A percentile compares a stretch with the other conserved stretches of the same genome.
Evolutionary conservation across 2,329 filamentous ascomycete genomes (phyloP).

Genomic region (Xylaria sp.): DNA sequence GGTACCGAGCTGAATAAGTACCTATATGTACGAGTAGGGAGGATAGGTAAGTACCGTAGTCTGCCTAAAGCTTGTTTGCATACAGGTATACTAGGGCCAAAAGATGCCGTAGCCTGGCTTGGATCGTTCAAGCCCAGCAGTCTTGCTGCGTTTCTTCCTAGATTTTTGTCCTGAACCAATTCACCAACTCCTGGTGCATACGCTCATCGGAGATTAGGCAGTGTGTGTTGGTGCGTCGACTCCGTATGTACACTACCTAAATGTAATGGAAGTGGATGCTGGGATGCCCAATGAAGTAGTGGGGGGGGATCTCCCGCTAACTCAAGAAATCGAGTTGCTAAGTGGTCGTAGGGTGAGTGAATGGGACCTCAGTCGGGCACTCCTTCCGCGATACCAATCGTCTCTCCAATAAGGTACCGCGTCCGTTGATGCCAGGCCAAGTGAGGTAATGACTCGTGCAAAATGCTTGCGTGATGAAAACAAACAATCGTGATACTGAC

Average conservation of each 20-base stretch:
- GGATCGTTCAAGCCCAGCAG: not conserved
- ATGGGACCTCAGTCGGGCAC: constrained; percentile 9
- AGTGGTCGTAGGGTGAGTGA: not conserved
- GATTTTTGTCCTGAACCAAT: constrained; percentile 5
- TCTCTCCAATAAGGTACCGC: constrained; percentile 19
- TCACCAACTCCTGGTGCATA: not conserved
- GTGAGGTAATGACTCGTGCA: constrained; percentile 22
- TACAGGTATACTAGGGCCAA: not conserved
- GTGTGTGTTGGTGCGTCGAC: not conserved
- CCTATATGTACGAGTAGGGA: not conserved
- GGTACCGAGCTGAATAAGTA: constrained; percentile 34
- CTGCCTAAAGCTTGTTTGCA: not conserved
- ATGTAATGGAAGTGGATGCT: constrained; percentile 4
- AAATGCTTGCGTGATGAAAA: not conserved
- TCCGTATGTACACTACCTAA: not conserved
- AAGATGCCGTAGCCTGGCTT: not conserved
- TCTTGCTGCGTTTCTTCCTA: not conserved
- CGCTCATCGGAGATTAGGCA: not conserved
- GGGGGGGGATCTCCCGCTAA: not conserved
- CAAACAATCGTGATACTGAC: not conserved
- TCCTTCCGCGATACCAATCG: constrained; percentile 11
- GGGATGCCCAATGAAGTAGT: constrained; percentile 8
- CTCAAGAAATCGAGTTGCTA: constrained; percentile 1
- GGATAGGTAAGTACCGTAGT: not conserved
- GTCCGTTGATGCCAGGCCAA: constrained; percentile 3